Base-by-base conservation (phyloP, 2,329 filamentous ascomycete genomes). In the Botrytis byssoidea region DNA sequence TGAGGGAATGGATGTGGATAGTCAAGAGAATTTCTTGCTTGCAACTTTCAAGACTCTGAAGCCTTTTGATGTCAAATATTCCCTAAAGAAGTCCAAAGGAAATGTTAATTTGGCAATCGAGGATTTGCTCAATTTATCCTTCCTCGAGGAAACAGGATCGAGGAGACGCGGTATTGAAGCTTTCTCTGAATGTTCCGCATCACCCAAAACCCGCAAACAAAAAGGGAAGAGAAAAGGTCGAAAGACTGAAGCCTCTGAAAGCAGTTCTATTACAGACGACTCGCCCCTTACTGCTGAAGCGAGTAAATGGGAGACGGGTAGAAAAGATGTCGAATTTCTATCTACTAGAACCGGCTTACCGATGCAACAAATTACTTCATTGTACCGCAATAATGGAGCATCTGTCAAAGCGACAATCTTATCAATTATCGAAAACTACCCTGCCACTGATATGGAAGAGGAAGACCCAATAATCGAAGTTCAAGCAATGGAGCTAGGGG, bases 151-250 rank as follows among this genome's bases (percentile, higher is more conserved):
- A 73, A 87, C 85, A 1, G 88, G 88, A 0, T 85, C 88, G 71
- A 85, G 87, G 1, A 84, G 86, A 1, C 95, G 92, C 80, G 93
- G 94, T 0, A 85, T 98, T n/a, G 94, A 98, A 74, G 94, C 89
- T 0, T 97, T 97, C 80, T 90, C 89, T 35, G 86, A 89, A 57
- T 46, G 65, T 35, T 86, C 86, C 0, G 86, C 66, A 16, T 37
- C 68, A 20, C 29, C 74, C 25, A 74, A 73, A 67, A 64, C 57
- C 70, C 77, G 75, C 25, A 85, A 84, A 74, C 81, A 80, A 48
- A 86, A 84, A 76, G 83, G 79, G 74, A 84, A 83, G 75, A 81
- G 72, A 78, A 80, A 77, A 73, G 72, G 69, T 61, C 8, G 75
- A 75, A 29, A 73, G 75, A 55, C 72, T 61, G n/a, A 66, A 82